These are phyloP conservation scores for Colletotrichum paranaense DNA, from an alignment of 2,329 filamentous ascomycete genomes.

Conservation along the genomic window DNA sequence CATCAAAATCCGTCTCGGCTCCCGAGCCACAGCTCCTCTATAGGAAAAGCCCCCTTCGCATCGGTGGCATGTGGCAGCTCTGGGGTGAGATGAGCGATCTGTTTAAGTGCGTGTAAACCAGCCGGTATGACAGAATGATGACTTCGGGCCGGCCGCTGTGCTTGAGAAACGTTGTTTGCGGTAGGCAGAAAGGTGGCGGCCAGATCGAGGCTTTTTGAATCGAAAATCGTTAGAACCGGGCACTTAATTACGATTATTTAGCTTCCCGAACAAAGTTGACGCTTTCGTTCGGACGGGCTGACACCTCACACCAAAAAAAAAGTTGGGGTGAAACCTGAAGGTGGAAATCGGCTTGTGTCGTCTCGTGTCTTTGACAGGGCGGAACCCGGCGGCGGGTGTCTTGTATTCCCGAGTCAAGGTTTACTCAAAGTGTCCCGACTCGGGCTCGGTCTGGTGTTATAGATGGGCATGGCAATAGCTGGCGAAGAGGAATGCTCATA, in stretches of 20 bases:
- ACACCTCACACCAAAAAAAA: not conserved
- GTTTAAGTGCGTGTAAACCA: not conserved
- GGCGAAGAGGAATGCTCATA: no score
- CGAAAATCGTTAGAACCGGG: not conserved
- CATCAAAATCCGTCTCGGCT: not conserved
- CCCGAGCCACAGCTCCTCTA: not conserved
- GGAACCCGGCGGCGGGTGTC: slow-evolving; percentile 37
- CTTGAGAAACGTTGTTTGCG: not conserved
- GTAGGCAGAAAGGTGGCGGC: not conserved
- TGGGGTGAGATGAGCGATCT: not conserved
- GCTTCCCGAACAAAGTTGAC: not conserved
- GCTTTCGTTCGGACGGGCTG: not conserved
- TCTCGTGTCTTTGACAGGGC: slow-evolving; percentile 40
- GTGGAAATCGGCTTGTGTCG: slow-evolving; percentile 29
- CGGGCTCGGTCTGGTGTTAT: no score
- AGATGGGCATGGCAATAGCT: no score
- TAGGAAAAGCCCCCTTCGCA: not conserved
- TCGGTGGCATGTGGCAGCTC: not conserved
- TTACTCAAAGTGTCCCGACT: slow-evolving; percentile 20
- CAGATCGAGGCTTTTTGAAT: not conserved
- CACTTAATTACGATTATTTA: not conserved
- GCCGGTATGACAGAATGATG: not conserved
- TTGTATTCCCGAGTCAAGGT: slow-evolving; percentile 31
- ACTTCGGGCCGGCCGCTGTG: not conserved
- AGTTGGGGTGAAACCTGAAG: not conserved